These are phyloP conservation scores for Lachancea fermentati DNA, from an alignment of 805 yeast species.

Conservation along the genomic window DNA sequence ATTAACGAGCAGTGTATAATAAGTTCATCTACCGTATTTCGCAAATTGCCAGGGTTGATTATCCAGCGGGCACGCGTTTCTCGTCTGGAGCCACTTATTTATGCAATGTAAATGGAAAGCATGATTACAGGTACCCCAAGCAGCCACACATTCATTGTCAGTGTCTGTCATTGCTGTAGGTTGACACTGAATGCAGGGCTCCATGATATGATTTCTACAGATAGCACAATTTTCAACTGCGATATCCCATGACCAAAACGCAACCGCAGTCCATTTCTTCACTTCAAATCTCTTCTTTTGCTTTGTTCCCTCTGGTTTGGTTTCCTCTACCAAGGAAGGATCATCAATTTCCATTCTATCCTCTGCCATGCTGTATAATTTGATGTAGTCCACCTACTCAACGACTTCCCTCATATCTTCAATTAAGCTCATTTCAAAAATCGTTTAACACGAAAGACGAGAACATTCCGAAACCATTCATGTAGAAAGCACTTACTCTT, in stretches of 20 bases:
- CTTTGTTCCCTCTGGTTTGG: constrained; percentile 18
- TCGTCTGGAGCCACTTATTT: constrained; percentile 87
- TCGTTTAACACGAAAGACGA: too few species aligned
- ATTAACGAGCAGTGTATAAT: neutral
- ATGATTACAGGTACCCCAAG: constrained; percentile 96
- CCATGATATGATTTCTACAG: constrained; percentile 97
- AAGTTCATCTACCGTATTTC: constrained; percentile 59
- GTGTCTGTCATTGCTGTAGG: constrained; percentile 61
- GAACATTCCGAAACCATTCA: too few species aligned
- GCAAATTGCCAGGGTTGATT: constrained; percentile 81
- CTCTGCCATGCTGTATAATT: constrained; percentile 3
- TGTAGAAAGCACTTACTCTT: too few species aligned
- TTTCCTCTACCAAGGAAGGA: constrained; percentile 9
- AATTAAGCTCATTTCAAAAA: too few species aligned
- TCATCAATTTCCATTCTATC: constrained; percentile 10
- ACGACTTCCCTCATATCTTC: too few species aligned
- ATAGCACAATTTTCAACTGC: constrained; percentile 96
- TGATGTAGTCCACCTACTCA: neutral
- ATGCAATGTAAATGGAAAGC: constrained; percentile 99
- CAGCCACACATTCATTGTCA: constrained; percentile 80
- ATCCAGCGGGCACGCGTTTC: constrained; percentile 96
- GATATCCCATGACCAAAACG: constrained; percentile 99
- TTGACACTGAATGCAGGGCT: constrained; percentile 95
- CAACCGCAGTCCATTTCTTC: constrained; percentile 98
- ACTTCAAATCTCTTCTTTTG: constrained; percentile 79